These are phyloP conservation scores for Spizellomyces sp. DNA, from an alignment of 192 early-diverging fungal genomes.

Conservation along the genomic window DNA sequence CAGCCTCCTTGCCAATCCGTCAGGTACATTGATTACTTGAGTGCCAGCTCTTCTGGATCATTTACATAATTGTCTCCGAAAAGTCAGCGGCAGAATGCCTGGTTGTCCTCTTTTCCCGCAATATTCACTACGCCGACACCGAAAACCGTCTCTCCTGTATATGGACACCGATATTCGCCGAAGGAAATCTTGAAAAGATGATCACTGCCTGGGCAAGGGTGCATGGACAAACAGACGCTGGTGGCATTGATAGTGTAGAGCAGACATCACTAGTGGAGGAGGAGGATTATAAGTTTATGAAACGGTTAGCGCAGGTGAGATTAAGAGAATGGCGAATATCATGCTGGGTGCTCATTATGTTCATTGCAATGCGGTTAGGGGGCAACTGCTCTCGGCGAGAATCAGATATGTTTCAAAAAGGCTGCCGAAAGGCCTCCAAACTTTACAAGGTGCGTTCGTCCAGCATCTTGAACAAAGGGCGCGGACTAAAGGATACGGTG, in stretches of 20 bases:
- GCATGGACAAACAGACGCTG: background rate
- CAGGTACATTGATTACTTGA: slow-evolving; percentile 14
- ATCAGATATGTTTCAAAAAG: slow-evolving; percentile 32
- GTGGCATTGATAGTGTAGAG: slow-evolving; percentile 9
- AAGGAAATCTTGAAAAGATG: slow-evolving; percentile 9
- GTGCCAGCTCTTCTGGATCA: background rate
- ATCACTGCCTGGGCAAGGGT: slow-evolving; percentile 10
- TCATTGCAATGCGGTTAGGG: background rate
- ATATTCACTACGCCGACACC: slow-evolving; percentile 7
- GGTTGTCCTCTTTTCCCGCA: slow-evolving; percentile 42
- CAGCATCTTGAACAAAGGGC: too few relatives aligned
- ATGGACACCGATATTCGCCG: slow-evolving; percentile 21
- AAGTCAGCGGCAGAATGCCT: slow-evolving; percentile 56
- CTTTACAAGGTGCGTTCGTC: slow-evolving; percentile 7
- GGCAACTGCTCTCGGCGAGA: slow-evolving; percentile 21
- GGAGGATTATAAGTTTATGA: slow-evolving; percentile 35
- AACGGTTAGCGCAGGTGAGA: slow-evolving; percentile 39
- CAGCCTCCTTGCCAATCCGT: slow-evolving; percentile 24
- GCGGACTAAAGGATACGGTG: background rate
- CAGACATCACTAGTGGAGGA: slow-evolving; percentile 18
- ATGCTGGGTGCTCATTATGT: background rate
- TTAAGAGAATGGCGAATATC: background rate
- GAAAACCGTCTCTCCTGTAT: slow-evolving; percentile 9
- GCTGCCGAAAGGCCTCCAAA: slow-evolving; percentile 9
- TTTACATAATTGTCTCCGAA: background rate